Conservation (phyloP, 371 early-diverging fungal species). For the Dipsacomyces acuminosporus region DNA sequence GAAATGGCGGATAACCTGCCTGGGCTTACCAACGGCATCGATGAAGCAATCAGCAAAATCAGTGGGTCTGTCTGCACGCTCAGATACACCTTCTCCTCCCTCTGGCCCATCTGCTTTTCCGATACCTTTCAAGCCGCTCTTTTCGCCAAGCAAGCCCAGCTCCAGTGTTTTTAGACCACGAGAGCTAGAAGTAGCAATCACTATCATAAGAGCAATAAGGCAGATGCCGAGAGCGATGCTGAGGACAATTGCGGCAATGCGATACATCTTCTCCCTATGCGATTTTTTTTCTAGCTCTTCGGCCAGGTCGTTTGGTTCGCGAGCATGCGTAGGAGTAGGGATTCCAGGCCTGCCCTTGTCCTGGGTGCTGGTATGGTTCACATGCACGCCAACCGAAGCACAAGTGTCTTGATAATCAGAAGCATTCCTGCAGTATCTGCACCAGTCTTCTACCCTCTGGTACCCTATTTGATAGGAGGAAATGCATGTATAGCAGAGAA, state of each 20-base stretch:
- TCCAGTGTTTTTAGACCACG: neutral
- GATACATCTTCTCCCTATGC: constrained; percentile 32
- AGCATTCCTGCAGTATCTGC: constrained; percentile 40
- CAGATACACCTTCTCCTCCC: neutral
- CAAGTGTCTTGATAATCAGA: constrained; percentile 30
- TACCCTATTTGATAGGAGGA: constrained; percentile 40
- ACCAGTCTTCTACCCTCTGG: constrained; percentile 47
- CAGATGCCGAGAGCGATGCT: constrained; percentile 32
- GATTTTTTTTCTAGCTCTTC: constrained; percentile 22
- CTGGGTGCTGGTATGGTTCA: constrained; percentile 1
- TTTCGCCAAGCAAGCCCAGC: neutral
- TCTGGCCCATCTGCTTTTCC: neutral
- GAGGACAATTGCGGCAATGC: constrained; percentile 33
- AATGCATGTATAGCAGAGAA: too few relatives aligned
- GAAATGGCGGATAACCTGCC: constrained; percentile 39
- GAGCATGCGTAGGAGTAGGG: neutral
- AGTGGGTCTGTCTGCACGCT: constrained; percentile 4
- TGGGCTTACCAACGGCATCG: constrained; percentile 41
- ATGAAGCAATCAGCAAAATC: constrained; percentile 49
- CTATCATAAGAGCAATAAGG: constrained; percentile 14
- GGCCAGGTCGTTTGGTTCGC: constrained; percentile 3
- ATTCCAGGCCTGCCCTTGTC: neutral
- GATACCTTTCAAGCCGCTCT: neutral
- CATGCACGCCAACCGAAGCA: constrained; percentile 28
- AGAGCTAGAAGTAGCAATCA: constrained; percentile 2